Evolutionary conservation across 225 moss, liverwort and hornwort species (phyloP).

Genomic region (Rhytidiadelphus loreus): DNA sequence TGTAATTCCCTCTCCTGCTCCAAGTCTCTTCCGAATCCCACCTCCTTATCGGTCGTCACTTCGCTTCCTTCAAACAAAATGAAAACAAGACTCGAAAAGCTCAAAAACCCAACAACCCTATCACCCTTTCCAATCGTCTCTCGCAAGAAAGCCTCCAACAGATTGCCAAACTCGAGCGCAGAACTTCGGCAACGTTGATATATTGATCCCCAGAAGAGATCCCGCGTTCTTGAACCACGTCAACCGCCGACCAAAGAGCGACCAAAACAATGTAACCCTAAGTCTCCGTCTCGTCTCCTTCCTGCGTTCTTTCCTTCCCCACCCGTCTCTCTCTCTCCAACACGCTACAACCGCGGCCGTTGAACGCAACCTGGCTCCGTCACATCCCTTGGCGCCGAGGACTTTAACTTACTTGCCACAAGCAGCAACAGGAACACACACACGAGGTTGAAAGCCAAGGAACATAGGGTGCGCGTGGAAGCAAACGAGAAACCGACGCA

Average conservation of each 20-base stretch:
- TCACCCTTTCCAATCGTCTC: background rate
- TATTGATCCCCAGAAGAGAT: background rate
- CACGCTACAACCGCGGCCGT: background rate
- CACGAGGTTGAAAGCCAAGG: background rate
- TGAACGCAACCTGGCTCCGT: background rate
- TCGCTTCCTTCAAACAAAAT: background rate
- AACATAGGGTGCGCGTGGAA: background rate
- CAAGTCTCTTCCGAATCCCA: conserved; percentile 3
- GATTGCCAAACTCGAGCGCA: background rate
- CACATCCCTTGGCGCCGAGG: background rate
- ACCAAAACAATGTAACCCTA: background rate
- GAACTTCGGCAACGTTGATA: background rate
- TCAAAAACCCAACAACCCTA: background rate
- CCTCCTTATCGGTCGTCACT: background rate
- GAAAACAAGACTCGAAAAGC: background rate
- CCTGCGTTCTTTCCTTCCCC: background rate
- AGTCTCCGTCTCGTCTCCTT: background rate
- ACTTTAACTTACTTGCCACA: background rate
- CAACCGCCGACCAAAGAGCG: conserved; percentile 5
- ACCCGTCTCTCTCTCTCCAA: background rate
- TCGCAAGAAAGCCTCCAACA: background rate
- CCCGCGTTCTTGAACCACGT: background rate
- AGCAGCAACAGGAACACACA: background rate
- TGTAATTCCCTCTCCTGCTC: conserved; percentile 39
- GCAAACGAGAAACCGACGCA: conserved; percentile 7